These are phyloP conservation scores for Sporothrix pseudoabietina DNA, from an alignment of 2,329 filamentous ascomycete species.

Conservation along the genomic window DNA sequence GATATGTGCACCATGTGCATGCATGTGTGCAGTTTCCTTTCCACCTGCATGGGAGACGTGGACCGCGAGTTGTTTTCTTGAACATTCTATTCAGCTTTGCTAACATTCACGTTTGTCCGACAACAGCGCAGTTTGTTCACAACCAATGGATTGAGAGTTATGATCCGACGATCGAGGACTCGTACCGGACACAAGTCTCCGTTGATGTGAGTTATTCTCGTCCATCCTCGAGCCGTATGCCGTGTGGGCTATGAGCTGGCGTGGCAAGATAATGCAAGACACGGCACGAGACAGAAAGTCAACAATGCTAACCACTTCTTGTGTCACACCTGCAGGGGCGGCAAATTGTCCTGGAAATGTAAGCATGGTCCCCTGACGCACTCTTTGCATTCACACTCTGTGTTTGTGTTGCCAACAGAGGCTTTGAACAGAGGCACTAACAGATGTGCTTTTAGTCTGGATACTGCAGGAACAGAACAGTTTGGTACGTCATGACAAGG, in stretches of 20 bases:
- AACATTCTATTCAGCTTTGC: conserved; percentile 17
- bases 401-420: not conserved
- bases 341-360: conserved; percentile 89
- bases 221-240: too few species aligned
- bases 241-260: not conserved
- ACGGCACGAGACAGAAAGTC: not conserved
- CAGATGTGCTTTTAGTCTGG: conserved; percentile 57
- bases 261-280: not conserved
- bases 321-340: conserved; percentile 65
- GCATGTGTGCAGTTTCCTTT: not conserved
- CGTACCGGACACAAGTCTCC: conserved; percentile 72
- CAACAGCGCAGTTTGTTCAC: conserved; percentile 83
- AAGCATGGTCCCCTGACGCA: conserved; percentile 38
- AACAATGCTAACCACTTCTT: not conserved
- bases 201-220: conserved; percentile 71
- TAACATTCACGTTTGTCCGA: conserved; percentile 32
- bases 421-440: not conserved
- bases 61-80: not conserved
- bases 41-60: not conserved
- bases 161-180: conserved; percentile 77
- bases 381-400: not conserved
- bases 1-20: not conserved
- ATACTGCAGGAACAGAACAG: conserved; percentile 89
- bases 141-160: conserved; percentile 93
- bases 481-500: conserved; percentile 66